Evolutionary conservation across 768 basidiomycete species (phyloP), one percentile per base, ranked within the genome.

Genomic region (Obba rivulosa): DNA sequence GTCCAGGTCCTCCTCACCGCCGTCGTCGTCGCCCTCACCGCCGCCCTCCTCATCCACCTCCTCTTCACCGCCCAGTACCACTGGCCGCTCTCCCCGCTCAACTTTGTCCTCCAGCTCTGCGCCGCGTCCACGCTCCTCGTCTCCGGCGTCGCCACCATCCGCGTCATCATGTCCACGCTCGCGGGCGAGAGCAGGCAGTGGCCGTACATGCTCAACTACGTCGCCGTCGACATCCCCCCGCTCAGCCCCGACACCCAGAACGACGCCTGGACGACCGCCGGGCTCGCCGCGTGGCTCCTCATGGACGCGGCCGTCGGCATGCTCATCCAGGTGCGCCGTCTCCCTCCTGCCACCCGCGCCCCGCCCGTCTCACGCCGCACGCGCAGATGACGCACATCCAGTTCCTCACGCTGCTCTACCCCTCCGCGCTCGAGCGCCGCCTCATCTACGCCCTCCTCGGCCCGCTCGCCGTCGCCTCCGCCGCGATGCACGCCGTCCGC

Each of bases 131-230:
- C 87, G 3, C 81, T 95, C 18, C 77, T 96, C 49, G 76, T 86
- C 31, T 86, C 85, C 13, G 75, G 87, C 46, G 76, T 83, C 41
- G 87, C 89, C 8, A 90, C 87, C 1, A 72, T 94, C 40, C 79
- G 82, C 60, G 78, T 92, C 55, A 76, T 95, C 17, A 72, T 95
- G 5, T 69, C 76, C 1, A 69, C 77, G 1, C 70, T 83, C 1
- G 64, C 77, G 2, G 58, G 69, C 2, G 80, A 87, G 60, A 90
- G 87, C 57, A 73, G 78, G 54, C 69, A 71, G 35, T 96, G 92
- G 92, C 94, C 96, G 0, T 99, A 92, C 66, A 95, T 96, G 89
- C 80, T 97, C 35, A 86, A 85, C 58, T 99, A 96, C 60, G 76
- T 97, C 46, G 83, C 90, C 7, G 80, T 94, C 34, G 75, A 81